These are phyloP conservation scores for Stipa capillata DNA, from an alignment of 176 grass and related monocot species.

Conservation along the genomic window DNA sequence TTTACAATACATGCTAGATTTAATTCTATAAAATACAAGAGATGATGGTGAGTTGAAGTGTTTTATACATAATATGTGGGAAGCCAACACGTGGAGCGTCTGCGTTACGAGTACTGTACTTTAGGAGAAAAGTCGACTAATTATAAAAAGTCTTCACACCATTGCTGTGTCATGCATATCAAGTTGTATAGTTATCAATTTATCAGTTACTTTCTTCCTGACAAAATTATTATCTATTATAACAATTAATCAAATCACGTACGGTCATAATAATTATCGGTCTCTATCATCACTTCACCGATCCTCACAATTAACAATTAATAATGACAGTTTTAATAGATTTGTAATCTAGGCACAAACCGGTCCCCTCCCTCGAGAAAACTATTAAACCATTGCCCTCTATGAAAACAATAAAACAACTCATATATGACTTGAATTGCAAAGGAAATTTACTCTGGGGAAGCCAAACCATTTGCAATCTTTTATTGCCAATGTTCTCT, in stretches of 20 bases:
- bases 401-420: neutral
- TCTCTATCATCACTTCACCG: fast-evolving
- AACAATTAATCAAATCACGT: fast-evolving
- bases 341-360: neutral
- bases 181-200: neutral
- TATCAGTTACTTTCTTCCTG: neutral
- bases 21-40: neutral
- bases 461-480: neutral
- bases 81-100: fast-evolving
- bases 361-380: neutral
- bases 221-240: neutral
- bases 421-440: neutral
- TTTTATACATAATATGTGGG: neutral
- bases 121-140: neutral
- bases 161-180: neutral
- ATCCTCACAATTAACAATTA: fast-evolving
- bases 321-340: neutral
- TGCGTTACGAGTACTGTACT: neutral
- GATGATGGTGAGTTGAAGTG: neutral
- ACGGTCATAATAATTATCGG: neutral
- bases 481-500: neutral
- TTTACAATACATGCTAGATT: fast-evolving
- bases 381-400: neutral
- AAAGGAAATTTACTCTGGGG: neutral
- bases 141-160: neutral